Base-by-base conservation (phyloP, 164 flowering plant species). In the Echeveria elegans region DNA sequence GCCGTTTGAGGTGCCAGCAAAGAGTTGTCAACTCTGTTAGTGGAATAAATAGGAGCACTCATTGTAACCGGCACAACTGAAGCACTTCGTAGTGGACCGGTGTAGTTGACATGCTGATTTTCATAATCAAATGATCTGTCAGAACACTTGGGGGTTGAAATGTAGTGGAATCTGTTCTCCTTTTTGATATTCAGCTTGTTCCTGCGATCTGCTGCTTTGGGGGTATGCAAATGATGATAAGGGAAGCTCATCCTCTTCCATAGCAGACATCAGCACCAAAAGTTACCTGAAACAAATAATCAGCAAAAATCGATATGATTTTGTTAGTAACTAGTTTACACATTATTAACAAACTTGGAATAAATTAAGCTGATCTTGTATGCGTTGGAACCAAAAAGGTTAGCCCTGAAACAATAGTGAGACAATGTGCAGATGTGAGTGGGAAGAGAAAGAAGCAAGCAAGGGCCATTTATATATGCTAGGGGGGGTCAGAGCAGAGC, bases 61-160 rank as follows among this genome's bases (percentile, higher is more conserved):
- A 83, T 80, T 38, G 80, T 87, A 40, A 75, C 18, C 5, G 61
- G 61, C 32, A 14, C 8, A n/a, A n/a, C n/a, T 63, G 74, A 79
- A 74, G 76, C 76, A 71, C 68, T 82, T 38, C 77, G 75, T 64
- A 86, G 68, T 4, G 96, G 92, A 72, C 96, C 97, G 41, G 96
- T 89, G 75, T 78, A 77, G 6, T 83, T 81, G 21, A 80, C 82
- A 70, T 75, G 74, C 63, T 32, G 68, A 64, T 63, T 48, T 69
- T 67, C 78, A 68, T 58, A 64, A 45, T 72, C 77, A 73, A 62
- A 73, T 6, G 79, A 76, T 6, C 79, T 82, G 59, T 72, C 12
- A 9, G 80, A 77, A 63, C 67, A 64, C 70, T 63, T 69, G 21
- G 86, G 81, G 37, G 70, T 74, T 21, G 89, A 82, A 53, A 79